Evolutionary conservation across 169 alveolate genomes (phyloP).

Genomic region (Plasmodium relictum): DNA sequence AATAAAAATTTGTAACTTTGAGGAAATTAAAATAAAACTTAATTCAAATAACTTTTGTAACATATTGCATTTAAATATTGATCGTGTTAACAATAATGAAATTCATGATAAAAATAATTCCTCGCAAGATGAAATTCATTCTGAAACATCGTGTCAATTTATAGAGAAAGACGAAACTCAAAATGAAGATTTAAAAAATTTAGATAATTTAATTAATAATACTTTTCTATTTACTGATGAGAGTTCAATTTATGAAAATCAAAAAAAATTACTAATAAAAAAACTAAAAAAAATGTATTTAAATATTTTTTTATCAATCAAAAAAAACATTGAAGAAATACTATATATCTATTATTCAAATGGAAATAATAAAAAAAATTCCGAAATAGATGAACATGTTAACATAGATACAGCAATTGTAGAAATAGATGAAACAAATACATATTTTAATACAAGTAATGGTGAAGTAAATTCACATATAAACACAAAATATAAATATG

Average conservation of each 20-base stretch:
- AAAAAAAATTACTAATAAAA: slow-evolving; percentile 13
- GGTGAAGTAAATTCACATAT: background rate
- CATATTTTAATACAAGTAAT: background rate
- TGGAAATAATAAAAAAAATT: slow-evolving; percentile 8
- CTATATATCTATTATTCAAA: slow-evolving; percentile 13
- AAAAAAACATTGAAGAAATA: slow-evolving; percentile 39
- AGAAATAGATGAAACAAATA: background rate
- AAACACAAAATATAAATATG: slow-evolving; percentile 9
- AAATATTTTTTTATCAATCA: slow-evolving; percentile 22
- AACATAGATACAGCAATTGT: background rate
- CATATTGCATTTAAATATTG: slow-evolving; percentile 32
- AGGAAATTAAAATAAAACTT: slow-evolving; percentile 50
- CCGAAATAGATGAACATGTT: background rate
- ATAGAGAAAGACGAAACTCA: background rate
- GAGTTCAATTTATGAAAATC: slow-evolving; percentile 28
- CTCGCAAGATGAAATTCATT: slow-evolving; percentile 6
- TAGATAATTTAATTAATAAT: slow-evolving; percentile 40
- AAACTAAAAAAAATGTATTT: slow-evolving; percentile 28
- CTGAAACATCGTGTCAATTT: background rate
- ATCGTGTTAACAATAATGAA: background rate
- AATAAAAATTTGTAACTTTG: slow-evolving; percentile 71
- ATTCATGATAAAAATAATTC: background rate
- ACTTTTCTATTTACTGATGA: slow-evolving; percentile 16
- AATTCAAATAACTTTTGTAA: slow-evolving; percentile 16
- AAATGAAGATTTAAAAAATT: slow-evolving; percentile 10